These are phyloP conservation scores for Geosmithia putterillii DNA, from an alignment of 2,329 filamentous ascomycete genomes.

Conservation along the genomic window DNA sequence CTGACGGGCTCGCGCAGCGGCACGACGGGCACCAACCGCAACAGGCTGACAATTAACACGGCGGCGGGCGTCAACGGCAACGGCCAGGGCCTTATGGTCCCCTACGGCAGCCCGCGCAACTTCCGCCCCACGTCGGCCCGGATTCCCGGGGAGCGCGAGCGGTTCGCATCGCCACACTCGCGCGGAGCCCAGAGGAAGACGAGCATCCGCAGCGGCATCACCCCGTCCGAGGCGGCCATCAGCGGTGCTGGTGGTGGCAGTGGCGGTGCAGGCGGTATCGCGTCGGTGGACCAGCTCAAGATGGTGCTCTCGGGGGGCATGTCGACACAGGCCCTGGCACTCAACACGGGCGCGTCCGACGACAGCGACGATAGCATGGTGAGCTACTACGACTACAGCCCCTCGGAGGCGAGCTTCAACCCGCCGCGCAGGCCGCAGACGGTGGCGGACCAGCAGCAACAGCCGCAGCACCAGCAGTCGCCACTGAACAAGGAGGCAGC, in stretches of 20 bases:
- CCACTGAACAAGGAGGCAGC: background rate
- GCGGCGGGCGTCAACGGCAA: constrained; percentile 23
- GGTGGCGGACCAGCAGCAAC: constrained; percentile 6
- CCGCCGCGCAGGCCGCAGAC: constrained; percentile 15
- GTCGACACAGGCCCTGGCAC: constrained; percentile 23
- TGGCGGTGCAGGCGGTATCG: constrained; percentile 37
- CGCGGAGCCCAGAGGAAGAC: constrained; percentile 38
- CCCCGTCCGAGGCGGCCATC: constrained; percentile 24
- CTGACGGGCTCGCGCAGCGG: constrained; percentile 60
- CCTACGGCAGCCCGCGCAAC: constrained; percentile 36
- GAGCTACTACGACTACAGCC: constrained; percentile 53
- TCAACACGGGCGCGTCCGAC: constrained; percentile 25
- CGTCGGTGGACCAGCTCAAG: constrained; percentile 53
- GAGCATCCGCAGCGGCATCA: constrained; percentile 38
- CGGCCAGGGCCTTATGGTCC: constrained; percentile 25
- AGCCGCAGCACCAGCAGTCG: background rate
- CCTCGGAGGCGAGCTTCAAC: constrained; percentile 56
- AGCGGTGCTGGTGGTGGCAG: too few relatives aligned
- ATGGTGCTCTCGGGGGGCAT: constrained; percentile 43
- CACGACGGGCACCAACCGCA: constrained; percentile 40
- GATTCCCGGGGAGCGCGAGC: constrained; percentile 17
- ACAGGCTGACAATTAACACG: constrained; percentile 46
- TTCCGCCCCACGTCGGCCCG: constrained; percentile 35
- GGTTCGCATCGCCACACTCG: constrained; percentile 19
- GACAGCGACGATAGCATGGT: constrained; percentile 57